Evolutionary conservation across 2,329 filamentous ascomycete species (phyloP).

Genomic region (Fusarium austroafricanum): DNA sequence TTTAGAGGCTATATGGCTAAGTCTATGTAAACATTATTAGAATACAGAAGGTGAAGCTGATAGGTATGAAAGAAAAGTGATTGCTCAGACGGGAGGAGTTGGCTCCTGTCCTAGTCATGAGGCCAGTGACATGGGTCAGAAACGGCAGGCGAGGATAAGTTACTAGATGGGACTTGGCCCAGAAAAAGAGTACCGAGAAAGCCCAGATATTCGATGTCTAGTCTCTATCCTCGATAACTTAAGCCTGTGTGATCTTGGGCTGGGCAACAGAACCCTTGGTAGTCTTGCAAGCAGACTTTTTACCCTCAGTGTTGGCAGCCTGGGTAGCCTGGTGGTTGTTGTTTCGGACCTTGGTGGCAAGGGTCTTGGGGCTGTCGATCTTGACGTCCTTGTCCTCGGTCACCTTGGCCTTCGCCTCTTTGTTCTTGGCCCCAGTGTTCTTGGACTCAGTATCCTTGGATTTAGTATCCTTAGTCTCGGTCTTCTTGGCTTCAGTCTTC

Average conservation of each 20-base stretch:
- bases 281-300: not conserved
- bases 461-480: not conserved
- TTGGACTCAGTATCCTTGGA: not conserved
- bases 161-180: no score
- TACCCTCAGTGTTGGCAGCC: not conserved
- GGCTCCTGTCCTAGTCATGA: no score
- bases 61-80: not conserved
- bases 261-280: not conserved
- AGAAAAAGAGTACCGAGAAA: no score
- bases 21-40: not conserved
- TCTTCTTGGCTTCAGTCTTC: not conserved
- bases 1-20: not conserved
- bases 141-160: no score
- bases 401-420: no score
- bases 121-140: no score
- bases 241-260: not conserved
- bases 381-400: not conserved
- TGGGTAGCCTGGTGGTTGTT: slow-evolving; percentile 1
- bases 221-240: not conserved
- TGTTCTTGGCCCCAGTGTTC: no score
- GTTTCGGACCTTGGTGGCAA: slow-evolving; percentile 6
- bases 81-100: no score
- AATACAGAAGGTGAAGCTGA: not conserved
- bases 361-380: not conserved
- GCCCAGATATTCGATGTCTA: no score